A percentile compares a stretch with the other conserved stretches of the same genome.
Conservation (phyloP, 2,329 filamentous ascomycete species). For the Ascochyta rabiei region DNA sequence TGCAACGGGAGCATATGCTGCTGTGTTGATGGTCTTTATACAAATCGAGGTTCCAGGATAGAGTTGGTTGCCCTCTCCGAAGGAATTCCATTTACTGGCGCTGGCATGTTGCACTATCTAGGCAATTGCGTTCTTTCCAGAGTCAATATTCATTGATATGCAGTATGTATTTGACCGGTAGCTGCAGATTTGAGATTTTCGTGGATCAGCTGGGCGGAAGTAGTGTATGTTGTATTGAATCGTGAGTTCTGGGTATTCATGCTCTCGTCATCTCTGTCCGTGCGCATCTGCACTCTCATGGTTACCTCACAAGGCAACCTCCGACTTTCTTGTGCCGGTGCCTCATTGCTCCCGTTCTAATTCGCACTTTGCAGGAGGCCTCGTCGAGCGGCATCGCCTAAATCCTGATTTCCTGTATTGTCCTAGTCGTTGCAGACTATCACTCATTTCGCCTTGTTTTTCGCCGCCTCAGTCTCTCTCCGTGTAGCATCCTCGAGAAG, state of each 20-base stretch:
- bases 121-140: not conserved
- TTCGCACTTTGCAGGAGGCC: not conserved
- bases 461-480: slow-evolving; percentile 45
- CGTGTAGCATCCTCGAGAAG: slow-evolving; percentile 82
- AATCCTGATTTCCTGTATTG: not conserved
- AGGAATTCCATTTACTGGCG: not conserved
- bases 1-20: slow-evolving; percentile 27
- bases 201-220: not conserved
- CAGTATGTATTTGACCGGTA: not conserved
- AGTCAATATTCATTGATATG: not conserved
- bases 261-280: not conserved
- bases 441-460: slow-evolving; percentile 46
- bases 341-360: not conserved
- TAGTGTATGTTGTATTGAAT: not conserved
- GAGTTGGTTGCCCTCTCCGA: not conserved
- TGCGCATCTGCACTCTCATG: not conserved
- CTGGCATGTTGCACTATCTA: too few species aligned
- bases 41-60: slow-evolving; percentile 1
- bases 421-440: too few species aligned
- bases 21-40: slow-evolving; percentile 14
- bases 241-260: not conserved
- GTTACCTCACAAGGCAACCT: not conserved
- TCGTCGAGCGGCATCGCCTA: slow-evolving; percentile 1
- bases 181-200: not conserved
- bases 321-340: not conserved